Conservation (phyloP, 805 yeast species). For the Saturnispora diversa region DNA sequence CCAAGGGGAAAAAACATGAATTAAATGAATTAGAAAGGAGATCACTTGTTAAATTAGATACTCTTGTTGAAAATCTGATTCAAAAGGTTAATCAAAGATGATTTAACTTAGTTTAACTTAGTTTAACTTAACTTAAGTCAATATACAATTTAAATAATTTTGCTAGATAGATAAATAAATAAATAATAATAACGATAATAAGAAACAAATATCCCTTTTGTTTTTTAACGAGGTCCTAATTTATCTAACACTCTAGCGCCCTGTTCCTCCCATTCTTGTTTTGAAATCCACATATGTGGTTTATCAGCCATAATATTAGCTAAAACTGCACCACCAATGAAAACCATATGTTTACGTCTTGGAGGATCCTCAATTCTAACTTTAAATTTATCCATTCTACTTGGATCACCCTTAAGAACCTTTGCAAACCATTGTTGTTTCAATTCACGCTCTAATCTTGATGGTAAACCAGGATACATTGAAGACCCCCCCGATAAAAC, state of each 20-base stretch:
- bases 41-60: conserved; percentile 7
- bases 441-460: conserved; percentile 89
- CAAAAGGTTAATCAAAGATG: conserved; percentile 7
- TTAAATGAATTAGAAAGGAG: conserved; percentile 5
- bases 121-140: not conserved
- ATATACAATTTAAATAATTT: not conserved
- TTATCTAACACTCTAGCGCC: conserved; percentile 80
- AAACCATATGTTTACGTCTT: conserved; percentile 97
- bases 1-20: not conserved
- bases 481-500: conserved; percentile 96
- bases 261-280: conserved; percentile 96
- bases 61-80: conserved; percentile 12
- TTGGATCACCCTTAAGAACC: conserved; percentile 79
- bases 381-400: conserved; percentile 83
- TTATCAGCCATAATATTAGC: conserved; percentile 98
- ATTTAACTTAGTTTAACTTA: not conserved
- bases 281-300: conserved; percentile 96
- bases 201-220: too few relatives aligned
- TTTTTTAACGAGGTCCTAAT: conserved; percentile 88
- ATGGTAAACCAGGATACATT: conserved; percentile 97
- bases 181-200: not conserved
- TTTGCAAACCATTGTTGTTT: conserved; percentile 92
- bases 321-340: conserved; percentile 95
- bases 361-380: conserved; percentile 98
- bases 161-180: conserved; percentile 1